Base-by-base conservation (phyloP, 1,284 basidiomycete genomes). In the Sphaerobolus stellatus region DNA sequence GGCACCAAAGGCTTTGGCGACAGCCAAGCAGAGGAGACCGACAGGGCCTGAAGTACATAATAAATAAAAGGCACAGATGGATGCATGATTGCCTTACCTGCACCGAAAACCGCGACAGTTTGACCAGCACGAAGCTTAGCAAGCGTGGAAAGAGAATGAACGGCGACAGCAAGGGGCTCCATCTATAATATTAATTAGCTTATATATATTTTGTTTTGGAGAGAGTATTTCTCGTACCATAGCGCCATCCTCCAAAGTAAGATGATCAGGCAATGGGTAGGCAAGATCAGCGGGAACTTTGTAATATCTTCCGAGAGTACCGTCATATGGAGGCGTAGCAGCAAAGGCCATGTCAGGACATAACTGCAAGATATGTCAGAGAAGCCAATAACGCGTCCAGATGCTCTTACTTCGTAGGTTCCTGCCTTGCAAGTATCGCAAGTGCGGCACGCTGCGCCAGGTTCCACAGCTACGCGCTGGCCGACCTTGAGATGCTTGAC, bases 141-240 rank as follows among this genome's bases (percentile, higher is more conserved):
- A 34, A 94, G 78, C 62, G 81, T 90, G 45, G 84, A 81, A 30
- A 97, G 88, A 1, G 92, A 86, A 70, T 98, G 94, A 13, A 97
- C 83, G 5, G 86, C 96, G 31, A 98, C 96, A 16, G 92, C 85
- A 36, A 98, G 82, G 7, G 96, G 96, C 71, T 98, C 95, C 78
- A 98, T 94, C 89, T 91, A 63, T 7, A 52, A n/a, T 16, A 48
- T 41, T 20, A 50, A 50, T 31, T 9, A 28, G 44, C 51, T 24
- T 8, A 2, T 18, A 28, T 38, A 25, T 33, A 24, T 29, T 40
- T 16, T 45, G 38, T 5, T 13, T 48, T 38, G 29, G 34, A 18
- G 30, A 47, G 27, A 40, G 41, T 45, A 8, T 11, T 5, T 16
- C n/a, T 59, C 75, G 54, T 59, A 89, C 88, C 85, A 92, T 86